A percentile compares a stretch with the other conserved stretches of the same genome.
These are phyloP conservation scores for Cylindrotheca closterium DNA, from an alignment of 108 stramenopile species.

Conservation along the genomic window DNA sequence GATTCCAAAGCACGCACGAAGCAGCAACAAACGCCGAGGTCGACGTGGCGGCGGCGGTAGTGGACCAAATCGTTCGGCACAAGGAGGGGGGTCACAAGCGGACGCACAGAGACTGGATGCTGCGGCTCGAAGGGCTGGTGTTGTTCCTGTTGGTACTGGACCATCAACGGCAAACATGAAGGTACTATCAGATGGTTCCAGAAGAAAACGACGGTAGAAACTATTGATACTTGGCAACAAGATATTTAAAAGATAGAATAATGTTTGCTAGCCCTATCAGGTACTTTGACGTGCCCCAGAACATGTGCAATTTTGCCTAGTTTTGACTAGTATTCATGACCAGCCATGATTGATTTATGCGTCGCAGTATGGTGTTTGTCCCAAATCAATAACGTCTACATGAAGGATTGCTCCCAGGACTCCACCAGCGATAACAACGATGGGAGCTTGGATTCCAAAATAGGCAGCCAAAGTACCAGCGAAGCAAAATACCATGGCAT, in stretches of 20 bases:
- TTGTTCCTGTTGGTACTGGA: constrained; percentile 18
- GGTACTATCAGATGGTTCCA: constrained; percentile 27
- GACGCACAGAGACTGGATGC: constrained; percentile 92
- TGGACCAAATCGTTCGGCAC: constrained; percentile 37
- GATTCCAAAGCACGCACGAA: constrained; percentile 92
- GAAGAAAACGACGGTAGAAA: constrained; percentile 21
- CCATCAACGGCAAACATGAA: constrained; percentile 36
- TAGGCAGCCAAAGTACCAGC: constrained; percentile 58
- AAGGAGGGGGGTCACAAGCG: constrained; percentile 79
- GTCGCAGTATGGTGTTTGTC: constrained; percentile 49
- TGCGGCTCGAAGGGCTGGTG: constrained; percentile 77
- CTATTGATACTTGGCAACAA: too few relatives aligned
- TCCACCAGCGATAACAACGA: constrained; percentile 67
- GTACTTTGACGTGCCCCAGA: too few relatives aligned
- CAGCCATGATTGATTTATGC: too few relatives aligned
- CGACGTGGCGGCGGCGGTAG: constrained; percentile 80
- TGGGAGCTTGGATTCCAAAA: constrained; percentile 69
- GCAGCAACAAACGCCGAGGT: constrained; percentile 71
- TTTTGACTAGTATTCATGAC: too few relatives aligned
- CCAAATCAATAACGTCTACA: constrained; percentile 51
- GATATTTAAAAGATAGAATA: too few relatives aligned
- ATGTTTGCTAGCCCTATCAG: too few relatives aligned
- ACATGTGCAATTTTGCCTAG: too few relatives aligned
- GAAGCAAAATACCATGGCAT: constrained; percentile 80
- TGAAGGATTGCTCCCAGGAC: constrained; percentile 74